Conservation (phyloP, 2,329 filamentous ascomycete species). For the Trichoderma oligosporum region DNA sequence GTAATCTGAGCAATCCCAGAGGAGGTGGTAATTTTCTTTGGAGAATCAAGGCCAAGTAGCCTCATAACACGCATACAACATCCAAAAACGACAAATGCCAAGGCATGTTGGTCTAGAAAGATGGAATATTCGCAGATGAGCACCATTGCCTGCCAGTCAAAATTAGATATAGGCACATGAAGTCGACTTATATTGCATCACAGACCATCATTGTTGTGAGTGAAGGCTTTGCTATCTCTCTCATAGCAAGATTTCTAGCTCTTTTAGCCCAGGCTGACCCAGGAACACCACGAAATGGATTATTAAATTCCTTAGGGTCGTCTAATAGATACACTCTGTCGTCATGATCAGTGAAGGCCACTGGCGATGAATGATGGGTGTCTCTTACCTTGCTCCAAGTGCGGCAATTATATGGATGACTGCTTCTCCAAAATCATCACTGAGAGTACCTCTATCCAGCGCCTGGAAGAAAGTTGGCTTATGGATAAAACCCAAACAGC, state of each 20-base stretch:
- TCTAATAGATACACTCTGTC: not conserved
- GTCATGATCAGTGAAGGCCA: not conserved
- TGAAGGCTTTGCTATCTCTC: conserved; percentile 7
- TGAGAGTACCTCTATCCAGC: conserved; percentile 7
- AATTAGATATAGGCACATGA: not conserved
- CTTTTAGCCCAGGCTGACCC: conserved; percentile 4
- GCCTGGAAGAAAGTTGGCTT: conserved; percentile 1
- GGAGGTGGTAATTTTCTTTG: not conserved
- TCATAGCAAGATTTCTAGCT: not conserved
- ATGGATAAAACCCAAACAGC: conserved; percentile 4
- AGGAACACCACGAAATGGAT: not conserved
- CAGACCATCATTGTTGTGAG: conserved; percentile 11
- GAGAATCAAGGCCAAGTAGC: conserved; percentile 1
- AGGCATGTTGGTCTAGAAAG: conserved; percentile 3
- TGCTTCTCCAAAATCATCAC: conserved; percentile 3
- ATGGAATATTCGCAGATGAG: conserved; percentile 11
- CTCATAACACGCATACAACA: conserved; percentile 7
- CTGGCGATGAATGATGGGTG: not conserved
- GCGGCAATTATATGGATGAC: conserved; percentile 11
- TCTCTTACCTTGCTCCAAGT: not conserved
- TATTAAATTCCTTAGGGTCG: not conserved
- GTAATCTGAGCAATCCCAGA: not conserved
- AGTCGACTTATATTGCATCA: not conserved
- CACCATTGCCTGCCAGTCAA: conserved; percentile 3
- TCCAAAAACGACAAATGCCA: conserved; percentile 9